Evolutionary conservation across 2,329 filamentous ascomycete genomes (phyloP).

Genomic region (Fusarium euwallaceae): DNA sequence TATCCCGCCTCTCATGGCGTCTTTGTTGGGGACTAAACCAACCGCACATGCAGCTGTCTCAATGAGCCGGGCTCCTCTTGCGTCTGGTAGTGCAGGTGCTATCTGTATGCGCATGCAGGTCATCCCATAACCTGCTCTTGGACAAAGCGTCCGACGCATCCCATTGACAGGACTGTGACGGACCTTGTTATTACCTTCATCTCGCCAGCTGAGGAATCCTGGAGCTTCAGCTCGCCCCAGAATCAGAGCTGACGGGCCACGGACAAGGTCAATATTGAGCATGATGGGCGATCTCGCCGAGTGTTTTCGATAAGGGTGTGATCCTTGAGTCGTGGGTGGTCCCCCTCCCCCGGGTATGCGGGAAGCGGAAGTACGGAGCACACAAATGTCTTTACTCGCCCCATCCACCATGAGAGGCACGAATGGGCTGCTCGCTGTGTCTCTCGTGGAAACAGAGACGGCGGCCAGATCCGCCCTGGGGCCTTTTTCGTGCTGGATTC

Average conservation of each 20-base stretch:
- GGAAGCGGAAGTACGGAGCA: slow-evolving; percentile 34
- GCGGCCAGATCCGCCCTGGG: slow-evolving; percentile 37
- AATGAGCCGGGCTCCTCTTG: slow-evolving; percentile 36
- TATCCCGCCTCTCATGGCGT: slow-evolving; percentile 30
- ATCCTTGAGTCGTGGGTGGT: slow-evolving; percentile 32
- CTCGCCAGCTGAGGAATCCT: slow-evolving; percentile 36
- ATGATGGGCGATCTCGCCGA: slow-evolving; percentile 35
- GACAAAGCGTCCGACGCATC: slow-evolving; percentile 35
- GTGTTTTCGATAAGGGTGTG: slow-evolving; percentile 34
- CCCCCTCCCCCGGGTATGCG: slow-evolving; percentile 8
- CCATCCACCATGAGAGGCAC: slow-evolving; percentile 32
- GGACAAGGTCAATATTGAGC: slow-evolving; percentile 15
- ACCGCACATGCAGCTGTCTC: slow-evolving; percentile 36
- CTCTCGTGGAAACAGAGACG: slow-evolving; percentile 39
- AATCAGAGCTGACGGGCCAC: slow-evolving; percentile 7
- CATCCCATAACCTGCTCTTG: slow-evolving; percentile 31
- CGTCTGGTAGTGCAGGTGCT: slow-evolving; percentile 31
- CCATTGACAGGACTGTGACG: slow-evolving; percentile 39
- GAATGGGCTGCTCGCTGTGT: slow-evolving; percentile 41
- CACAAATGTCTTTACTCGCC: slow-evolving; percentile 33
- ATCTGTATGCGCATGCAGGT: slow-evolving; percentile 42
- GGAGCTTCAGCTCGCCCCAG: slow-evolving; percentile 38
- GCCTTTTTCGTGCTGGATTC: slow-evolving; percentile 36
- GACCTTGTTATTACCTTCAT: slow-evolving; percentile 41
- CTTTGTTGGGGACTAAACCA: slow-evolving; percentile 36